A percentile compares a stretch with the other conserved stretches of the same genome.
These are phyloP conservation scores for Aspergillus indologenus DNA, from an alignment of 495 filamentous ascomycete genomes.

Conservation along the genomic window DNA sequence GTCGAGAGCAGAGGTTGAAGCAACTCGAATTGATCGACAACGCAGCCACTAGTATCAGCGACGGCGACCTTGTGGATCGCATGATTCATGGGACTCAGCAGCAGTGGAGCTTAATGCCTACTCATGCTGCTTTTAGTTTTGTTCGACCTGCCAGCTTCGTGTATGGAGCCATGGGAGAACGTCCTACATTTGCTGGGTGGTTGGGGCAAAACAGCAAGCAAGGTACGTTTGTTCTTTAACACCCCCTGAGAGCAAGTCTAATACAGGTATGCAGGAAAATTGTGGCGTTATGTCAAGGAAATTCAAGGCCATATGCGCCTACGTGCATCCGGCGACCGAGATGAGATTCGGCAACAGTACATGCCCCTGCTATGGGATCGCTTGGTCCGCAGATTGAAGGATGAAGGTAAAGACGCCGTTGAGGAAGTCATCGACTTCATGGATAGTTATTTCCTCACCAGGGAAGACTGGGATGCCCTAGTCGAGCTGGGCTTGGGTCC, in stretches of 20 bases:
- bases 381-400: conserved; percentile 66
- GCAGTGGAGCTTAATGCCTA: conserved; percentile 97
- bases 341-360: conserved; percentile 94
- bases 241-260: conserved; percentile 11
- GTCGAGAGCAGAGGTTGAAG: conserved; percentile 71
- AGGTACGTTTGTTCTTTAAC: conserved; percentile 41
- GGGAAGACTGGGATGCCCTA: conserved; percentile 90
- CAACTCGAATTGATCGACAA: conserved; percentile 77
- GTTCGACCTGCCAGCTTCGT: conserved; percentile 87
- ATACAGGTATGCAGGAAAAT: conserved; percentile 54
- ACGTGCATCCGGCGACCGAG: conserved; percentile 82
- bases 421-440: conserved; percentile 80
- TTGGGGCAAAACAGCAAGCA: conserved; percentile 91
- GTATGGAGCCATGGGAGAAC: conserved; percentile 65
- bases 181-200: conserved; percentile 78
- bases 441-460: conserved; percentile 97
- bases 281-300: conserved; percentile 83
- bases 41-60: conserved; percentile 92
- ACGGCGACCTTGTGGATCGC: conserved; percentile 92
- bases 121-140: conserved; percentile 94
- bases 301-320: conserved; percentile 97
- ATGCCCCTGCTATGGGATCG: conserved; percentile 83
- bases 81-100: conserved; percentile 99
- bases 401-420: conserved; percentile 71
- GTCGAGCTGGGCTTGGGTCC: conserved; percentile 87